Evolutionary conservation across 768 basidiomycete species (phyloP).

Genomic region (Collybiopsis confluens): DNA sequence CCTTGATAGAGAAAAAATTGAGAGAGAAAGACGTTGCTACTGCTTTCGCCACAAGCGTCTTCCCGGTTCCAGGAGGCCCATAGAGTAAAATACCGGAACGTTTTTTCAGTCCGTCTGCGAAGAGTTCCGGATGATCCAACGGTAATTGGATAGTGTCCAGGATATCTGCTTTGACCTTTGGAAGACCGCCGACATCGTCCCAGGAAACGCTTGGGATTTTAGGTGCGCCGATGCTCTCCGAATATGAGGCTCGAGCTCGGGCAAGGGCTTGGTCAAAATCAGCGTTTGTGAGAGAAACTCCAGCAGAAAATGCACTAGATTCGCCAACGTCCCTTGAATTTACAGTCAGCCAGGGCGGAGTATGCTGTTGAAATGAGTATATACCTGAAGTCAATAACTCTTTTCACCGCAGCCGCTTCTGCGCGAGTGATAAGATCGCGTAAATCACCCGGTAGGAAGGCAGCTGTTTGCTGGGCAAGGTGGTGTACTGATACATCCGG

Average conservation of each 20-base stretch:
- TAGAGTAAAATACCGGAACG: conserved; percentile 91
- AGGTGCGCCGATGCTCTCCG: conserved; percentile 93
- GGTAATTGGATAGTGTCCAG: conserved; percentile 94
- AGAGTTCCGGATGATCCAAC: conserved; percentile 84
- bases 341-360: background rate
- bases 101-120: conserved; percentile 89
- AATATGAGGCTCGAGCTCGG: conserved; percentile 72
- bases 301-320: conserved; percentile 18
- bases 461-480: conserved; percentile 86
- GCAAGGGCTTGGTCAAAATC: conserved; percentile 75
- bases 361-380: conserved; percentile 12
- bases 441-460: conserved; percentile 81
- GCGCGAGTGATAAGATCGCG: conserved; percentile 63
- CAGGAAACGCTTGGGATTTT: conserved; percentile 93
- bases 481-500: conserved; percentile 74
- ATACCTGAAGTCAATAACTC: conserved; percentile 34
- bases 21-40: conserved; percentile 93
- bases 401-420: conserved; percentile 47
- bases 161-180: conserved; percentile 84
- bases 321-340: background rate
- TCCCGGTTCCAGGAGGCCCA: conserved; percentile 94
- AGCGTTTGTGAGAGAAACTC: conserved; percentile 41
- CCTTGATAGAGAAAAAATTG: conserved; percentile 97
- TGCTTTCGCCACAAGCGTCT: conserved; percentile 92
- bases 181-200: conserved; percentile 96